Base-by-base conservation (phyloP, 148 eudicot species). In the Oxyria digyna region DNA sequence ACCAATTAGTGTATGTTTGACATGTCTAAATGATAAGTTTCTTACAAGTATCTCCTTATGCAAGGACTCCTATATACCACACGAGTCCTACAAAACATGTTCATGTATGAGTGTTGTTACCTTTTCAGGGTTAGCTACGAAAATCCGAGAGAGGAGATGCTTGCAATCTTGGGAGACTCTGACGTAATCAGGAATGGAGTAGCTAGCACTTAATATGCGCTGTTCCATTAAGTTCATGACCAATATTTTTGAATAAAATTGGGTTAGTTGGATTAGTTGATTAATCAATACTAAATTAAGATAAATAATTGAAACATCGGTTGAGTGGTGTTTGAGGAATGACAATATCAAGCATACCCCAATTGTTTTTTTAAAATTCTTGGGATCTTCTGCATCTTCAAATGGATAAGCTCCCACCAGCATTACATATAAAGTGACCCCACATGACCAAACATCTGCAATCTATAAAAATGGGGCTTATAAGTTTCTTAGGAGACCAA, bases 371-470 rank as follows among this genome's bases (percentile, higher is more conserved):
- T 65, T 83, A 80, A 89, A 87, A 70, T 89, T 87, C 74, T 78
- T 80, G 21, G 96, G 96, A 67, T 89, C 96, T 50, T 81, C 89
- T 1, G 87, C 76, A 67, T 89, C 96, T 83, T 89, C 96, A 73
- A 89, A 89, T 14, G 96, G 96, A 77, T 89, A 89, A 10, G 87
- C 89, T 42, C 96, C 96, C 69, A 89, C 91, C 29, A 89, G 74
- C 96, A 86, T 89, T 13, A 89, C 96, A 76, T 89, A 89, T 18
- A 89, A 74, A 38, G 96, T 89, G 38, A 89, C 96, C 81, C 91
- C 96, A 85, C 96, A 87, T 32, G 96, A 89, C 96, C 96, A 89
- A 75, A 89, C 96, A 85, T 89, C 96, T 78, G 96, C 96, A 77
- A 81, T 85, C 96, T 87, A 59, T 50, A 42, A 23, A 70, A 38